phyloP scores from a whole-genome alignment of 148 eudicot species.

The Spergularia marina region DNA sequence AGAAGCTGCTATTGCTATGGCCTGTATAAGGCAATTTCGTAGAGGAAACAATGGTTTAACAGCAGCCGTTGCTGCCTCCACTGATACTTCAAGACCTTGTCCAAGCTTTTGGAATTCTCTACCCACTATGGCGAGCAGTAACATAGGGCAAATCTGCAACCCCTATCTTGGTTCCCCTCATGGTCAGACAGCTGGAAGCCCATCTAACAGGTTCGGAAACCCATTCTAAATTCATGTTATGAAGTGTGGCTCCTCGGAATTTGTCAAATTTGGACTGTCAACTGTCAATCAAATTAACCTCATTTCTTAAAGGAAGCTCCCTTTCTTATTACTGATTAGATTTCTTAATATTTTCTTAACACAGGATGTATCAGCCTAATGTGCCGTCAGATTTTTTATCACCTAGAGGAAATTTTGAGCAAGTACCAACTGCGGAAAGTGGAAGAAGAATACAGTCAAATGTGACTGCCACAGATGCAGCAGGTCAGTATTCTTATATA shows the following conservation, averaged over 20 bases:
- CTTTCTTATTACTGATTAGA: slow-evolving; percentile 12
- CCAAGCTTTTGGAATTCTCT: slow-evolving; percentile 33
- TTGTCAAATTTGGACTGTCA: background rate
- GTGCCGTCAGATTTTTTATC: slow-evolving; percentile 46
- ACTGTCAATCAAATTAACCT: background rate
- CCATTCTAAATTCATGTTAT: slow-evolving; percentile 1
- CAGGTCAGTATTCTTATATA: slow-evolving; percentile 26
- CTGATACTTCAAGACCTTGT: slow-evolving; percentile 40
- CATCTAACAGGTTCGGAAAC: slow-evolving; percentile 36
- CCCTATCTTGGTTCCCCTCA: slow-evolving; percentile 53
- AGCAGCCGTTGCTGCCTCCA: slow-evolving; percentile 31
- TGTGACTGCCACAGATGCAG: slow-evolving; percentile 32
- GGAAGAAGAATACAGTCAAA: slow-evolving; percentile 47
- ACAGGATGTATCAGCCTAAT: slow-evolving; percentile 37
- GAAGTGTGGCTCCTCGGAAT: background rate
- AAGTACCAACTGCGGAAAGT: slow-evolving; percentile 38
- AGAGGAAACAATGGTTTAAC: slow-evolving; percentile 40
- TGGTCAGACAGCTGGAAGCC: slow-evolving; percentile 51
- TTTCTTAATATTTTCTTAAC: background rate
- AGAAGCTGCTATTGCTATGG: slow-evolving; percentile 74
- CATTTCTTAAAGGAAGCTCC: slow-evolving; percentile 15
- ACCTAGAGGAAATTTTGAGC: slow-evolving; percentile 61
- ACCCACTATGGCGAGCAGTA: slow-evolving; percentile 36
- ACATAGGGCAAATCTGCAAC: slow-evolving; percentile 30
- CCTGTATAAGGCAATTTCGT: slow-evolving; percentile 65